Evolutionary conservation across 768 basidiomycete genomes (phyloP).

Genomic region (Boletellus ananas): DNA sequence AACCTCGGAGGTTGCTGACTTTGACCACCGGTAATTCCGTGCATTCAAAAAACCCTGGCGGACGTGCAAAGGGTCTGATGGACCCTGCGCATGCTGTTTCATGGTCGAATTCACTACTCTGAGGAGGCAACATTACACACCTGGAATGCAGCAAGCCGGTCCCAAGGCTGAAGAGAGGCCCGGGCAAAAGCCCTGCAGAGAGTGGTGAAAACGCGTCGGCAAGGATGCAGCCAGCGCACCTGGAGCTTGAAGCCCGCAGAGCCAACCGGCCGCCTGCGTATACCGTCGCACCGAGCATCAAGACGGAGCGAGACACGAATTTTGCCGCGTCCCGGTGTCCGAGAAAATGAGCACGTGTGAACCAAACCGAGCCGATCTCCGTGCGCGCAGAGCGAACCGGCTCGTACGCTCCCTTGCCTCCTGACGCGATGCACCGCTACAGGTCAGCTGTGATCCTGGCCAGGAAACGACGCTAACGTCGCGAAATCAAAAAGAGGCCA

Average conservation of each 20-base stretch:
- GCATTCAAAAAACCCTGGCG: constrained; percentile 12
- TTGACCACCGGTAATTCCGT: constrained; percentile 35
- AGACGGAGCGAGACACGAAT: not conserved
- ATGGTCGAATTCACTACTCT: not conserved
- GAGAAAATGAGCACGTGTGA: not conserved
- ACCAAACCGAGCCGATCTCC: constrained; percentile 12
- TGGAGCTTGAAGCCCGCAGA: constrained; percentile 20
- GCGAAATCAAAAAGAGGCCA: constrained; percentile 38
- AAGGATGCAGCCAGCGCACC: constrained; percentile 11
- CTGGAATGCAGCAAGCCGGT: constrained; percentile 15
- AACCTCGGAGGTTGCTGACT: constrained; percentile 9
- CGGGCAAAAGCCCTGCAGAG: constrained; percentile 15
- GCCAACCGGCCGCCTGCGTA: constrained; percentile 20
- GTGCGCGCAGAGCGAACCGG: constrained; percentile 7
- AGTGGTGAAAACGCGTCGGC: constrained; percentile 7
- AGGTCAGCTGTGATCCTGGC: constrained; percentile 14
- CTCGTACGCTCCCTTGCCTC: constrained; percentile 14
- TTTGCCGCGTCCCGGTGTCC: not conserved
- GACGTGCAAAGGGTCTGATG: not conserved
- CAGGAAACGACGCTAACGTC: not conserved
- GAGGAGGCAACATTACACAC: constrained; percentile 9
- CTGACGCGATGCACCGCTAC: constrained; percentile 21
- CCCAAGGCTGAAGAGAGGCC: constrained; percentile 7
- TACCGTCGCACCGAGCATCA: constrained; percentile 22
- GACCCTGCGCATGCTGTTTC: constrained; percentile 5